These are phyloP conservation scores for Herpetospermum pedunculosum DNA, from an alignment of 306 rosid species.

Conservation along the genomic window DNA sequence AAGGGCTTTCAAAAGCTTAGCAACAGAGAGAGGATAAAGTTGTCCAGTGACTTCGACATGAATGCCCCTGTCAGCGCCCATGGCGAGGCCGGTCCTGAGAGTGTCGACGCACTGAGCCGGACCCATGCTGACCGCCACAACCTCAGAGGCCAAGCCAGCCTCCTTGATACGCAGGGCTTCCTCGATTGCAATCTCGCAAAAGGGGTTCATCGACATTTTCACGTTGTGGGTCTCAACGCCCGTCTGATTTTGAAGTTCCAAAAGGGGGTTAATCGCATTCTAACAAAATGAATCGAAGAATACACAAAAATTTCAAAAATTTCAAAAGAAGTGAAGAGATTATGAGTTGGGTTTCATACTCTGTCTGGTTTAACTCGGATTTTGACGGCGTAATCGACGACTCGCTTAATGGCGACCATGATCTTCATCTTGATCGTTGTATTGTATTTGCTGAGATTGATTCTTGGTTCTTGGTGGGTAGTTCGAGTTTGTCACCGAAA, in stretches of 20 bases:
- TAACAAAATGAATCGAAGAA: background rate
- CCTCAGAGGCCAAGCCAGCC: slow-evolving; percentile 73
- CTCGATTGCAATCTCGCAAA: slow-evolving; percentile 88
- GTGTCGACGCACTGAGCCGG: slow-evolving; percentile 62
- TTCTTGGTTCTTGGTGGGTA: background rate
- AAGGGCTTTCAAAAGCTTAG: slow-evolving; percentile 65
- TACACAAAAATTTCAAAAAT: too few species aligned
- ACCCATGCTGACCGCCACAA: slow-evolving; percentile 78
- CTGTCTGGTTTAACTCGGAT: slow-evolving; percentile 85
- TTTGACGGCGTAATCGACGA: slow-evolving; percentile 85
- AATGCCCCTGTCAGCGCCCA: slow-evolving; percentile 89
- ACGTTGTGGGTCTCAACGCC: slow-evolving; percentile 94
- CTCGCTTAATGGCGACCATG: slow-evolving; percentile 79
- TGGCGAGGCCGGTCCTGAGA: slow-evolving; percentile 76
- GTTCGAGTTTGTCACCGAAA: background rate
- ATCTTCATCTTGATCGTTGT: slow-evolving; percentile 51
- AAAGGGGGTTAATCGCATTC: slow-evolving; percentile 2
- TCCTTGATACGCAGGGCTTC: slow-evolving; percentile 84
- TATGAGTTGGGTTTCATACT: slow-evolving; percentile 19
- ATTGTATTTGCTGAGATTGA: background rate
- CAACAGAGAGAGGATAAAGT: slow-evolving; percentile 60
- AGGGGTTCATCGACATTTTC: slow-evolving; percentile 99
- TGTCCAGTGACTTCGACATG: slow-evolving; percentile 49
- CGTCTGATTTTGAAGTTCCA: slow-evolving; percentile 16
- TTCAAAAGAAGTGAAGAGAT: background rate